phyloP scores from a whole-genome alignment of 2,329 filamentous ascomycete species.

The Colletotrichum simmondsii region DNA sequence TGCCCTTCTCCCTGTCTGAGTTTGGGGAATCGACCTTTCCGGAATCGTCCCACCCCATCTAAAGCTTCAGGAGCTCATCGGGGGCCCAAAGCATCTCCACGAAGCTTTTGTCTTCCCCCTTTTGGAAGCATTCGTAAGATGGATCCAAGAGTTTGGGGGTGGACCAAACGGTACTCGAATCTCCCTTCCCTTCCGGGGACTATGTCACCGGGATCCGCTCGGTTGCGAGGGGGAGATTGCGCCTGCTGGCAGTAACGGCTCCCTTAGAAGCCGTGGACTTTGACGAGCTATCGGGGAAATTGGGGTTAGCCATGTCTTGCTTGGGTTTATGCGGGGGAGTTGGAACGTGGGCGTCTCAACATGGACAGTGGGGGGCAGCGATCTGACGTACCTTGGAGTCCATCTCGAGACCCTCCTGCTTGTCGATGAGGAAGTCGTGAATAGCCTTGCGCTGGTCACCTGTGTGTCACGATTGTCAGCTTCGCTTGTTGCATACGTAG shows the following conservation, averaged over 20 bases:
- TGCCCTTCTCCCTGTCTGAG: neutral
- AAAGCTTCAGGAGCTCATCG: neutral
- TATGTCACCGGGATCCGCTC: conserved; percentile 23
- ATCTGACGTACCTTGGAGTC: conserved; percentile 70
- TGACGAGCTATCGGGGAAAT: conserved; percentile 29
- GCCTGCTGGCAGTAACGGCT: conserved; percentile 44
- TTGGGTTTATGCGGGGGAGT: neutral
- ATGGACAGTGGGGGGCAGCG: neutral
- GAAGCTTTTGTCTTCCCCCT: neutral
- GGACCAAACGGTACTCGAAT: conserved; percentile 11
- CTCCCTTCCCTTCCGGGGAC: neutral
- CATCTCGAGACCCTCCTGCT: conserved; percentile 86
- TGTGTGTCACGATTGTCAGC: conserved; percentile 2
- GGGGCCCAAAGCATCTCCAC: neutral
- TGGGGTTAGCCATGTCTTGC: conserved; percentile 1
- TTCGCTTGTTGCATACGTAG: neutral
- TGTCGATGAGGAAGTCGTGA: conserved; percentile 89
- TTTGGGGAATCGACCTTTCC: conserved; percentile 13
- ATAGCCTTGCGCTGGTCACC: conserved; percentile 94
- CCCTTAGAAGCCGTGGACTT: conserved; percentile 73
- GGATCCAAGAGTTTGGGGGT: neutral
- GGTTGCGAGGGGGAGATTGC: conserved; percentile 38
- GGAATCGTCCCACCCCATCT: neutral
- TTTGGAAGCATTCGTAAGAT: neutral
- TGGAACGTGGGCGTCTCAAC: neutral